phyloP scores from a whole-genome alignment of 805 yeast species.

The Wickerhamiella slavikovae region DNA sequence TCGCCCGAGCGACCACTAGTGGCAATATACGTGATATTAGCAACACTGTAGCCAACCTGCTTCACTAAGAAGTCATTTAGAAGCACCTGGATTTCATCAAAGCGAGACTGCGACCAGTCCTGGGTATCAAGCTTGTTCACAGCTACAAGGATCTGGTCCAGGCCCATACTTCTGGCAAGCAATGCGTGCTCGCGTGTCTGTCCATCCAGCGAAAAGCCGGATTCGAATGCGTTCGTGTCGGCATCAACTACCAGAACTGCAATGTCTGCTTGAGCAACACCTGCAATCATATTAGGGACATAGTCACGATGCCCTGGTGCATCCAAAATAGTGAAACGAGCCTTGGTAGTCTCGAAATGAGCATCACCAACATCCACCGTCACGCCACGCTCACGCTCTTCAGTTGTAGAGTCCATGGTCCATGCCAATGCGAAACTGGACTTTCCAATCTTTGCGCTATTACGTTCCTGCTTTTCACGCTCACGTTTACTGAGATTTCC shows the following conservation, averaged over 20 bases:
- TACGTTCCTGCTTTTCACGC: slow-evolving; percentile 39
- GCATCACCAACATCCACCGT: slow-evolving; percentile 62
- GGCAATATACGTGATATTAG: slow-evolving; percentile 34
- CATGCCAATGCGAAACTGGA: slow-evolving; percentile 69
- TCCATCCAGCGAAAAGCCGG: slow-evolving; percentile 45
- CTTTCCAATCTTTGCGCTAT: slow-evolving; percentile 48
- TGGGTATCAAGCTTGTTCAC: slow-evolving; percentile 53
- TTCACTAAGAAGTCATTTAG: slow-evolving; percentile 29
- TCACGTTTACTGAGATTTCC: slow-evolving; percentile 47
- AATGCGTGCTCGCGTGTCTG: slow-evolving; percentile 65
- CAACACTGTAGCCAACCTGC: slow-evolving; percentile 28
- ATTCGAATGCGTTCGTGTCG: slow-evolving; percentile 43
- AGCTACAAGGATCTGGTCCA: slow-evolving; percentile 37
- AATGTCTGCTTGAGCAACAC: slow-evolving; percentile 58
- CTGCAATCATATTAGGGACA: slow-evolving; percentile 73
- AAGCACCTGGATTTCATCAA: slow-evolving; percentile 27
- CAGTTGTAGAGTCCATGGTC: slow-evolving; percentile 65
- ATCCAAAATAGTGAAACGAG: slow-evolving; percentile 51
- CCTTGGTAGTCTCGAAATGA: slow-evolving; percentile 32
- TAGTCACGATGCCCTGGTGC: slow-evolving; percentile 75
- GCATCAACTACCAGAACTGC: slow-evolving; percentile 57
- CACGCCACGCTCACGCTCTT: slow-evolving; percentile 57
- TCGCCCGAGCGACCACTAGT: slow-evolving; percentile 50
- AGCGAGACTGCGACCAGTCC: slow-evolving; percentile 35
- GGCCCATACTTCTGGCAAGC: slow-evolving; percentile 45